Base-by-base conservation (phyloP, 257 asterid species). In the Fraxinus pennsylvanica region DNA sequence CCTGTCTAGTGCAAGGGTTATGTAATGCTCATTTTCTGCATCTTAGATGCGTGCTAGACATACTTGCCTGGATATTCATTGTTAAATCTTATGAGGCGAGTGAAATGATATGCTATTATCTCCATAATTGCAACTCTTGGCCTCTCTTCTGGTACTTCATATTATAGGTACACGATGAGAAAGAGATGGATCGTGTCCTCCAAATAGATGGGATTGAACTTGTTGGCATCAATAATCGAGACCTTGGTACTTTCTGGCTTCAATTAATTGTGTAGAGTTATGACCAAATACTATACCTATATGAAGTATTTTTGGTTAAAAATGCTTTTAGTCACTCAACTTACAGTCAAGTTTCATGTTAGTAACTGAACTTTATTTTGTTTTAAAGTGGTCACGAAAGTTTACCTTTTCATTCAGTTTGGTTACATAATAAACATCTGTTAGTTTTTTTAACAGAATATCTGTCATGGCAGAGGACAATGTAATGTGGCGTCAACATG, bases 121-220 rank as follows among this genome's bases (percentile, higher is more conserved):
- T 39, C 22, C 14, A 47, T 39, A 75, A 68, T 50, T 78, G 73
- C 50, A 25, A 72, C 17, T 72, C 57, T 81, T 77, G 12, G 74
- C 70, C 61, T 72, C 17, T 45, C 54, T 71, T 66, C 13, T 59
- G 72, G 54, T 35, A 36, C 76, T 71, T 63, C 81, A 79, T 83
- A 77, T 83, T 86, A 68, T 78, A 92, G 98, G 98, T 92, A 68
- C 98, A 94, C n/a, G 96, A 94, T 82, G 98, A 92, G 88, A 84
- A 79, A 83, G 97, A 94, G 86, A 89, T 90, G 96, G 97, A 92
- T 73, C 97, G 95, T 59, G 96, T 92, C 65, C 85, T 94, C 38
- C 88, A 74, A 68, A 85, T 94, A 61, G 92, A 92, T n/a, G 98
- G 96, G 80, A 54, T 94, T 80, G 87, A 94, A 76, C 94, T 94